A percentile compares a stretch with the other conserved stretches of the same genome.
These are phyloP conservation scores for Kwoniella europaea DNA, from an alignment of 768 basidiomycete genomes.

Conservation along the genomic window DNA sequence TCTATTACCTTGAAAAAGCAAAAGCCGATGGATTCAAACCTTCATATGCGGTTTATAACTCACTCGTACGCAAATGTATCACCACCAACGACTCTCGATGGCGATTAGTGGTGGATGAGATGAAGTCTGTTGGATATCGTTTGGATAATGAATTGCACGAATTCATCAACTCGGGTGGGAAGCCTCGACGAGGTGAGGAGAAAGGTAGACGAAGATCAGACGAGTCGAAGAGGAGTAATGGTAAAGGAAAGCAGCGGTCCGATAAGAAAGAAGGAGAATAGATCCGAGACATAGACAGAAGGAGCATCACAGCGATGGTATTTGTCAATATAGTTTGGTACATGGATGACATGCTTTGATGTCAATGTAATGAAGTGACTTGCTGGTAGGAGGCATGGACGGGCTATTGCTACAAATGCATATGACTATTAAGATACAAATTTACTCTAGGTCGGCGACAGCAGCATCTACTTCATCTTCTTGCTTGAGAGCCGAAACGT, in stretches of 20 bases:
- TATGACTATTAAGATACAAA: background rate
- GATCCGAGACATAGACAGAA: slow-evolving; percentile 17
- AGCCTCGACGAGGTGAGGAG: slow-evolving; percentile 1
- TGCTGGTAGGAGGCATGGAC: background rate
- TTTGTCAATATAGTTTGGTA: no score
- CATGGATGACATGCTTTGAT: no score
- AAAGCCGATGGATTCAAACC: slow-evolving; percentile 70
- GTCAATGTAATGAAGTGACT: background rate
- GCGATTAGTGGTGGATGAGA: slow-evolving; percentile 71
- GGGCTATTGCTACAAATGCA: slow-evolving; percentile 7
- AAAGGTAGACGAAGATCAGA: background rate
- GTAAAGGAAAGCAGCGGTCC: slow-evolving; percentile 5
- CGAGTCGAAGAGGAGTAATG: background rate
- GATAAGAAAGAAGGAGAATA: slow-evolving; percentile 52
- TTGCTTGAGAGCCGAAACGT: slow-evolving; percentile 36
- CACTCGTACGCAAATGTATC: slow-evolving; percentile 68
- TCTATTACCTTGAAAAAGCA: slow-evolving; percentile 88
- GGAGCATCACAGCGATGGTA: no score
- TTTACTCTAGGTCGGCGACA: slow-evolving; percentile 29
- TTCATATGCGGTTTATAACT: slow-evolving; percentile 63
- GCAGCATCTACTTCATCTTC: slow-evolving; percentile 46
- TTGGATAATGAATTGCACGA: slow-evolving; percentile 22
- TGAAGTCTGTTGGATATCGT: slow-evolving; percentile 59
- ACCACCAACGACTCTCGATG: slow-evolving; percentile 67
- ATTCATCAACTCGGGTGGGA: slow-evolving; percentile 23